Evolutionary conservation across 352 stramenopile genomes (phyloP).

Genomic region (Bremia lactucae): DNA sequence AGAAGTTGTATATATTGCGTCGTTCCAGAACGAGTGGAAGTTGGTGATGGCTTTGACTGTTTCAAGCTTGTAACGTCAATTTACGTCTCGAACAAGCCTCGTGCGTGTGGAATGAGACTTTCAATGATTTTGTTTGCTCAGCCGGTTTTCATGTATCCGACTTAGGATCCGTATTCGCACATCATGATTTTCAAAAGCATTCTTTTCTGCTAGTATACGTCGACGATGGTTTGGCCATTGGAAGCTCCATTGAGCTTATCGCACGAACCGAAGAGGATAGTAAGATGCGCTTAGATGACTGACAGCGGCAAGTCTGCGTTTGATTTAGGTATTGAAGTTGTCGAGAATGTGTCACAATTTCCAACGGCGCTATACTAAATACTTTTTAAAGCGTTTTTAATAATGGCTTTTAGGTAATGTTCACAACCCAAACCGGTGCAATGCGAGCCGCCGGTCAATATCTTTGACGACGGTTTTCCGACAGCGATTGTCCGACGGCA

Average conservation of each 20-base stretch:
- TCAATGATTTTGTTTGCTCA: no score
- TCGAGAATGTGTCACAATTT: not conserved
- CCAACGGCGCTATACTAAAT: not conserved
- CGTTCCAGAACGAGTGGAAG: not conserved
- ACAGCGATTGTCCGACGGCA: no score
- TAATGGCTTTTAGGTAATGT: no score
- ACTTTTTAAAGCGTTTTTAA: not conserved
- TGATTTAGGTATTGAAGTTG: not conserved
- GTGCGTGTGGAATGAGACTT: slow-evolving; percentile 6
- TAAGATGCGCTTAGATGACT: not conserved
- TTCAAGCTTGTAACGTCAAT: slow-evolving; percentile 6
- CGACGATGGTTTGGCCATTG: not conserved
- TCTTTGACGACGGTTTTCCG: no score
- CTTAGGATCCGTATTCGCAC: not conserved
- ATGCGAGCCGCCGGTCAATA: no score
- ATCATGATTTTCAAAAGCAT: not conserved
- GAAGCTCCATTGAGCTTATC: not conserved
- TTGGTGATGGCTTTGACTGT: not conserved
- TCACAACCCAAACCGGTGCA: no score
- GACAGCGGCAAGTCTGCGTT: not conserved
- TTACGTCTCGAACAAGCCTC: slow-evolving; percentile 4
- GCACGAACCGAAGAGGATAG: not conserved
- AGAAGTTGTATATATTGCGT: not conserved
- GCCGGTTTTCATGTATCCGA: not conserved
- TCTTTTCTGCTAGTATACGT: not conserved